Evolutionary conservation across 2,329 filamentous ascomycete genomes (phyloP).

Genomic region (Leptographium radiaticola): DNA sequence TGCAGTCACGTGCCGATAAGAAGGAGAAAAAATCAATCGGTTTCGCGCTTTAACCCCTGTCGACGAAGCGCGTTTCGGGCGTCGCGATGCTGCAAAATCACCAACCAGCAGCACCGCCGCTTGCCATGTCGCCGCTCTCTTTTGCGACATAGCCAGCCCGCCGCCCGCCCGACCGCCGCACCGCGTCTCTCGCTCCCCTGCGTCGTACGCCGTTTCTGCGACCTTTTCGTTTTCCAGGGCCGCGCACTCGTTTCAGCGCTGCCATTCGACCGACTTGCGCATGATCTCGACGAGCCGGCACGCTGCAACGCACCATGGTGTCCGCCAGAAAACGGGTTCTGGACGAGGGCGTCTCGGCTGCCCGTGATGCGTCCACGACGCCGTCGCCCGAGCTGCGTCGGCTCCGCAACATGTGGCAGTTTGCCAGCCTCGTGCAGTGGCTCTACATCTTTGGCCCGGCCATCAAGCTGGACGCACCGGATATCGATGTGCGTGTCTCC

Average conservation of each 20-base stretch:
- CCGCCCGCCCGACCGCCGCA: background rate
- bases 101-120: background rate
- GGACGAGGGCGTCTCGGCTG: slow-evolving; percentile 23
- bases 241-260: too few species aligned
- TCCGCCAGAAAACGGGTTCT: slow-evolving; percentile 4
- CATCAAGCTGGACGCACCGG: slow-evolving; percentile 79
- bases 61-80: background rate
- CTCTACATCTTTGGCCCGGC: slow-evolving; percentile 80
- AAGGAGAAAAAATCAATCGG: background rate
- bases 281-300: background rate
- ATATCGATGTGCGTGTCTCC: slow-evolving; percentile 59
- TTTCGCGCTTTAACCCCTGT: background rate
- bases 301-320: slow-evolving; percentile 5
- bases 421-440: slow-evolving; percentile 88
- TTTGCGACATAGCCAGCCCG: background rate
- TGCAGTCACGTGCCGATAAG: background rate
- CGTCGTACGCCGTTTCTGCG: background rate
- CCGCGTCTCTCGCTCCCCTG: too few species aligned
- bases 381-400: slow-evolving; percentile 14
- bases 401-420: slow-evolving; percentile 88
- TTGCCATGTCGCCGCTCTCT: background rate
- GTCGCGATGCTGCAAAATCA: background rate
- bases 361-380: slow-evolving; percentile 14
- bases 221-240: too few species aligned
- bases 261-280: too few species aligned